phyloP scores from a whole-genome alignment of 2,329 filamentous ascomycete genomes.

The Pseudopithomyces chartarum region DNA sequence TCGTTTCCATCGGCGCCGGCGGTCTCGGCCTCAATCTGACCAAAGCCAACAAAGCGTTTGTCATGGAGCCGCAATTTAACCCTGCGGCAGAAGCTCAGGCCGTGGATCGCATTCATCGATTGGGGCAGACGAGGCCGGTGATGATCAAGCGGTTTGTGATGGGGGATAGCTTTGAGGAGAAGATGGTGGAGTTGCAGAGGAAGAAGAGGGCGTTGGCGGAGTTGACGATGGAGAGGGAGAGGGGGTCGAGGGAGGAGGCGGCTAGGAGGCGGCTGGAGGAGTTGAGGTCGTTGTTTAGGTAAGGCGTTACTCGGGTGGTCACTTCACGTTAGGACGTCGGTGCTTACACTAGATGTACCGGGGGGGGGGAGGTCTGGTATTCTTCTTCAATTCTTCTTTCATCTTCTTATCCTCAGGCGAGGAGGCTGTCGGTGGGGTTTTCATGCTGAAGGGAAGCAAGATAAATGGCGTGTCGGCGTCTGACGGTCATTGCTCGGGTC shows the following conservation, averaged over 20 bases:
- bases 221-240: slow-evolving; percentile 64
- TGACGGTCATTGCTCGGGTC: too few relatives aligned
- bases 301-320: too few relatives aligned
- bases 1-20: slow-evolving; percentile 91
- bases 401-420: too few relatives aligned
- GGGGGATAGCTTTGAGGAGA: slow-evolving; percentile 88
- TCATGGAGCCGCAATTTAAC: slow-evolving; percentile 99
- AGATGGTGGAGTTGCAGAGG: slow-evolving; percentile 85
- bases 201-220: slow-evolving; percentile 93
- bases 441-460: too few relatives aligned
- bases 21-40: slow-evolving; percentile 92
- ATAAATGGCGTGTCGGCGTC: too few relatives aligned
- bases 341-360: too few relatives aligned
- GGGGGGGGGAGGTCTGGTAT: too few relatives aligned
- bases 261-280: slow-evolving; percentile 69
- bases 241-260: slow-evolving; percentile 63
- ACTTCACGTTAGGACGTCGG: too few relatives aligned
- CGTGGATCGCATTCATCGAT: slow-evolving; percentile 74
- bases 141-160: slow-evolving; percentile 90
- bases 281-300: slow-evolving; percentile 62
- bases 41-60: slow-evolving; percentile 82
- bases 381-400: too few relatives aligned
- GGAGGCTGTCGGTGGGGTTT: too few relatives aligned
- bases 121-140: slow-evolving; percentile 82
- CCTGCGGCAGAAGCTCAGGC: slow-evolving; percentile 94